Conservation (phyloP, 2,329 filamentous ascomycete species). For the Pseudocercospora pini-densiflorae region DNA sequence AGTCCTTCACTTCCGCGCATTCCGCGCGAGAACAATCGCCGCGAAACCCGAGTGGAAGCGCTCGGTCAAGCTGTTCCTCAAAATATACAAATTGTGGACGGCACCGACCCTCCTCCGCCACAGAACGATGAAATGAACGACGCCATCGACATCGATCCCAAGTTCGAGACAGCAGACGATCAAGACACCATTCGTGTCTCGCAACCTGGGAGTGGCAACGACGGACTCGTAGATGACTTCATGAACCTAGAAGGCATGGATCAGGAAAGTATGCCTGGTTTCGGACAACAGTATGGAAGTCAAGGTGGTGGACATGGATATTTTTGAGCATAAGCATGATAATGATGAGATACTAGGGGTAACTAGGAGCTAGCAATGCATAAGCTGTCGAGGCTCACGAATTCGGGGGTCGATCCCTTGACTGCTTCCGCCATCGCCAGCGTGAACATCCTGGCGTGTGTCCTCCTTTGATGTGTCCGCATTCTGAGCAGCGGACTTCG, state of each 20-base stretch:
- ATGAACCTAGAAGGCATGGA: slow-evolving; percentile 47
- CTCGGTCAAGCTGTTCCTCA: slow-evolving; percentile 49
- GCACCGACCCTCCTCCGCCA: slow-evolving; percentile 41
- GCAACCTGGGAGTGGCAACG: slow-evolving; percentile 9
- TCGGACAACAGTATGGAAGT: slow-evolving; percentile 34
- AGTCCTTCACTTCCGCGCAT: slow-evolving; percentile 35
- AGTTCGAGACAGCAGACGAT: slow-evolving; percentile 37
- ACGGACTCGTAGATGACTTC: slow-evolving; percentile 43
- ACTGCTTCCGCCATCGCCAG: background rate
- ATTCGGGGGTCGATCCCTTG: background rate
- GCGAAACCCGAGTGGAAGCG: slow-evolving; percentile 45
- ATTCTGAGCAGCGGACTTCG: background rate
- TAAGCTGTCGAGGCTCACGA: background rate
- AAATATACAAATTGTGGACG: slow-evolving; percentile 44
- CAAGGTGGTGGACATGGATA: slow-evolving; percentile 13
- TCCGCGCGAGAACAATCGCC: slow-evolving; percentile 36
- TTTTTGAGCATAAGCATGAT: slow-evolving; percentile 2
- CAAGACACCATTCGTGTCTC: background rate
- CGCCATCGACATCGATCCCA: slow-evolving; percentile 37
- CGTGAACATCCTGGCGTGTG: background rate
- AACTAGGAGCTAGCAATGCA: background rate
- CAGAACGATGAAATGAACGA: slow-evolving; percentile 15
- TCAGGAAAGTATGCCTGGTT: slow-evolving; percentile 31
- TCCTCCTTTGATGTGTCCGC: background rate
- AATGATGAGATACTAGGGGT: background rate